Base-by-base conservation (phyloP, 495 filamentous ascomycete genomes). In the Cudoniella acicularis region DNA sequence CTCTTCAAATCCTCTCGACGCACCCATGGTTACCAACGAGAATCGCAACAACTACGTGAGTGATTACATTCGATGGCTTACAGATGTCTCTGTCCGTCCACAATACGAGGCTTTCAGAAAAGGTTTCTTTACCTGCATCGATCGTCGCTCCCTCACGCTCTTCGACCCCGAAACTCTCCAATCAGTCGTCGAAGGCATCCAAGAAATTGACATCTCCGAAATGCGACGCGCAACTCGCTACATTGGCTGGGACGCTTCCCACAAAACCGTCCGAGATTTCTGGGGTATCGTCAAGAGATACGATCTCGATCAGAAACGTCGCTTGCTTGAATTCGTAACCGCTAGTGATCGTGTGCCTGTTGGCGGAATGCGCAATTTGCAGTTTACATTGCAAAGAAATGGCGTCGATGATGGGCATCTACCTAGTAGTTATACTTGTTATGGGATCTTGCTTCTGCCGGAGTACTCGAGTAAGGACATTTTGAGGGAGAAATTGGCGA, bases 281-380 rank as follows among this genome's bases (percentile, higher is more conserved):
- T 98, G 94, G 94, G 76, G 71, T 25, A 80, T 96, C 9, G 86
- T 93, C 4, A 81, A 79, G 55, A 63, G 68, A 8, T 96, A 85
- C 68, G 77, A 85, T 27, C 76, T 87, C n/a, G 79, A 79, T 49
- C 83, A 86, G 75, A 86, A 86, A 66, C 78, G 83, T 27, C 79
- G 79, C 65, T 75, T 98, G 49, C 76, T 98, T 54, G 92, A 97
- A 69, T 98, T 98, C 62, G 92, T 98, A 21, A 98, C 94, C 21
- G 91, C 92, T 2, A 92, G 87, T 70, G 92, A 96, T 69, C 83
- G 94, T 9, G 78, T 98, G 4, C 94, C 94, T 0, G 88, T 96
- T 1, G 90, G 87, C 40, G 93, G 93, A 10, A 80, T 90, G 59
- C 77, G 79, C 59, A 89, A 85, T 59, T 76, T 97, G 48, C 83